A percentile compares a stretch with the other conserved stretches of the same genome.
phyloP scores from a whole-genome alignment of 345 rosid genomes.

The Eucalyptus erythrocorys region DNA sequence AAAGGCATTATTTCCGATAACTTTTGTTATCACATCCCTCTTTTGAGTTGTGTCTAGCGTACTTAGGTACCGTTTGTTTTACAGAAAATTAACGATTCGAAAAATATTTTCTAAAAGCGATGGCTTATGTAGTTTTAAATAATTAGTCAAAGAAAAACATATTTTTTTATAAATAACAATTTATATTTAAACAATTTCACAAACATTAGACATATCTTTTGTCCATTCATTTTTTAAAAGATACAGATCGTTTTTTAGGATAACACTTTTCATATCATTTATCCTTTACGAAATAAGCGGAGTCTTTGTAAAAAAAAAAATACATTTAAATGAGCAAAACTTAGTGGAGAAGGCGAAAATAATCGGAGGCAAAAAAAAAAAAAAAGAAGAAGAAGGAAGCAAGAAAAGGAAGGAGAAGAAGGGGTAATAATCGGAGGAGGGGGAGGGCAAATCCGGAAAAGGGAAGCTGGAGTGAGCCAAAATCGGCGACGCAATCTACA shows the following conservation, averaged over 20 bases:
- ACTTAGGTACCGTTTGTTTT: not conserved
- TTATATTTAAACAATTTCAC: rapidly evolving
- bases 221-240: no score
- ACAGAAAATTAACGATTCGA: rapidly evolving
- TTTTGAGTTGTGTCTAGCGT: not conserved
- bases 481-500: not conserved
- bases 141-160: no score
- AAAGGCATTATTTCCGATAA: not conserved
- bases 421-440: not conserved
- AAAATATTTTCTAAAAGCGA: no score
- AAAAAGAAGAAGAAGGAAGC: not conserved
- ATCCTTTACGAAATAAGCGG: rapidly evolving
- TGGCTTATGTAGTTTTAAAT: rapidly evolving
- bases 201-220: rapidly evolving
- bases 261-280: no score
- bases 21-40: not conserved
- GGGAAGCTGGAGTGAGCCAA: not conserved
- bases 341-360: not conserved
- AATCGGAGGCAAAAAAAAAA: not conserved
- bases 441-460: not conserved
- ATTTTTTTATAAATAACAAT: rapidly evolving
- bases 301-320: no score
- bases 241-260: rapidly evolving
- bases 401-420: rapidly evolving
- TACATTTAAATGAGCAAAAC: not conserved